Evolutionary conservation across 202 grass and related monocot species (phyloP).

Genomic region (Elaeis oleifera): DNA sequence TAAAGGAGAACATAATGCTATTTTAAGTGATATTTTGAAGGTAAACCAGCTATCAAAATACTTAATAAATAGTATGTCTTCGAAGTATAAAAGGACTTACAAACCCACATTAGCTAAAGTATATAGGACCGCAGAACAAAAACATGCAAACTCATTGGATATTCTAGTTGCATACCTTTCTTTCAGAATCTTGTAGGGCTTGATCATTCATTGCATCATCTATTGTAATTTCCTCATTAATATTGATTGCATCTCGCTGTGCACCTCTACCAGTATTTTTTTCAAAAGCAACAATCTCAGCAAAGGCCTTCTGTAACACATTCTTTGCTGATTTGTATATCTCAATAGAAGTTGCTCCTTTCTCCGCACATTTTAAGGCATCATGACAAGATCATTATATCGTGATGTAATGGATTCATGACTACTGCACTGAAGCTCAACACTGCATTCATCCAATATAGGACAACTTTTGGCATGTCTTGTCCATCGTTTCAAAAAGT

Average conservation of each 20-base stretch:
- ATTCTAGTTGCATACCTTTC: constrained; percentile 43
- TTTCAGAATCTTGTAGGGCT: constrained; percentile 59
- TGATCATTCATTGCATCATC: constrained; percentile 67
- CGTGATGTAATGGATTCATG: constrained; percentile 49
- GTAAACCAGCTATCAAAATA: no score
- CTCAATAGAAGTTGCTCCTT: constrained; percentile 43
- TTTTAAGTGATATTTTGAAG: no score
- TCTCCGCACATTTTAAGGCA: constrained; percentile 69
- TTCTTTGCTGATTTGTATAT: constrained; percentile 66
- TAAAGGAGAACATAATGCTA: no score
- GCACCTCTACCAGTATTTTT: constrained; percentile 42
- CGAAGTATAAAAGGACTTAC: no score
- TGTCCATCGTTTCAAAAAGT: constrained; percentile 36
- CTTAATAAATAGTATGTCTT: no score
- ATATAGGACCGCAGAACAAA: constrained; percentile 11
- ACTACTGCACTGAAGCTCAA: constrained; percentile 24
- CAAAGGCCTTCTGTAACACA: constrained; percentile 76
- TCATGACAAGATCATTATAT: constrained; percentile 60
- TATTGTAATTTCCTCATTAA: constrained; percentile 79
- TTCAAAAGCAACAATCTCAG: constrained; percentile 63
- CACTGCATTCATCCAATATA: constrained; percentile 9
- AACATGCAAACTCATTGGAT: background rate
- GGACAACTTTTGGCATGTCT: constrained; percentile 31
- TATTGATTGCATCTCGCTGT: constrained; percentile 83
- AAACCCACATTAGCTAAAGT: background rate